Percentiles rank a stretch among this genome's conserved stretches.
Conservation (phyloP, 495 filamentous ascomycete species). For the Neurospora hispaniola region DNA sequence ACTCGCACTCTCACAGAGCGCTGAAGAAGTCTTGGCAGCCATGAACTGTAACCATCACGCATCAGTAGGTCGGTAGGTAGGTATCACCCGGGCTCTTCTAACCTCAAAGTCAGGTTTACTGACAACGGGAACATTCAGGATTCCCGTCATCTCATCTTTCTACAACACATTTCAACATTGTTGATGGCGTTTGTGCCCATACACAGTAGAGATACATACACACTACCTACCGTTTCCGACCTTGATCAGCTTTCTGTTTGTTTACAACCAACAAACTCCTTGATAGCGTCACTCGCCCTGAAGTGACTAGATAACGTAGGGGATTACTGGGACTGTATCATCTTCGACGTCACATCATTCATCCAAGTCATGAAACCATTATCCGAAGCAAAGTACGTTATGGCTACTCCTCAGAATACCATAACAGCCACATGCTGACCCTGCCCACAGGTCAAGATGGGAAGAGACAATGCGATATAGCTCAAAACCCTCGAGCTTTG, state of each 20-base stretch:
- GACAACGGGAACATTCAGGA: background rate
- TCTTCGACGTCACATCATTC: background rate
- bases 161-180: background rate
- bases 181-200: background rate
- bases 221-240: background rate
- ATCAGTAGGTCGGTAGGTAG: background rate
- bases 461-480: slow-evolving; percentile 50
- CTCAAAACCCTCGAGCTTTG: slow-evolving; percentile 32
- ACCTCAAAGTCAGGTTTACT: background rate
- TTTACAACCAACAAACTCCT: background rate
- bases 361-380: slow-evolving; percentile 46
- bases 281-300: background rate
- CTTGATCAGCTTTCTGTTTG: background rate
- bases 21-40: background rate
- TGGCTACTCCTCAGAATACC: background rate
- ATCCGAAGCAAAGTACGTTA: slow-evolving; percentile 48
- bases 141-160: background rate
- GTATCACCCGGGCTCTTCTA: too few species aligned
- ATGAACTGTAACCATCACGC: background rate
- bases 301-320: background rate
- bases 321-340: background rate
- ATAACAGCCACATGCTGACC: slow-evolving; percentile 6
- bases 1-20: background rate
- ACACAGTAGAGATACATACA: background rate
- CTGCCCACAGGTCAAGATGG: slow-evolving; percentile 44